phyloP scores from a whole-genome alignment of 805 yeast species.

The Henningerozyma blattae region DNA sequence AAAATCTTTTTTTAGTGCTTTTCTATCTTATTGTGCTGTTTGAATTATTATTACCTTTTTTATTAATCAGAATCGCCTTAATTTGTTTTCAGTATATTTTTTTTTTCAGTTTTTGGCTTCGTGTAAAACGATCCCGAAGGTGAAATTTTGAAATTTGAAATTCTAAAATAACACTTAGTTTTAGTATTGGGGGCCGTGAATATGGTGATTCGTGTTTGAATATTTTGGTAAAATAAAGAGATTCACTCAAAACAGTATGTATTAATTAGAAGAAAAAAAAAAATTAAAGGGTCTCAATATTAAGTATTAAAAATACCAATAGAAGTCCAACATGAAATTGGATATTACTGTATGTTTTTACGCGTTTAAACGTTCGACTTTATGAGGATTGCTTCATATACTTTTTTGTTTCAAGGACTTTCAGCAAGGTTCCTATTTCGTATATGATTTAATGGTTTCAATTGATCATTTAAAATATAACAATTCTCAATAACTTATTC shows the following conservation, averaged over 20 bases:
- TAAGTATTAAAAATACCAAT: neutral
- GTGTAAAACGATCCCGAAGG: no score
- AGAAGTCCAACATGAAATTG: slow-evolving; percentile 13
- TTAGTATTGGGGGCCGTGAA: neutral
- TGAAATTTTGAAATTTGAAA: no score
- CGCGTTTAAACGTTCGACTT: neutral
- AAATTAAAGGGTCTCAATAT: neutral
- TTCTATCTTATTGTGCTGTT: no score
- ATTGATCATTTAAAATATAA: no score
- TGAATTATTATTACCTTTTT: no score
- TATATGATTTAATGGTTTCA: slow-evolving; percentile 7
- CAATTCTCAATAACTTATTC: no score
- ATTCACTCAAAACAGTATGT: neutral
- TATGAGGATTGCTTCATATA: neutral
- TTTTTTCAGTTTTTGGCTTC: no score
- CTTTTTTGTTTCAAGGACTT: slow-evolving; percentile 29
- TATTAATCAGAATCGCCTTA: no score
- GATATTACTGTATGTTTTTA: slow-evolving; percentile 19
- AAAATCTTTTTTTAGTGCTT: no score
- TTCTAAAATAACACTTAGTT: neutral
- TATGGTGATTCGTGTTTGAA: neutral
- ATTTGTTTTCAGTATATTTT: no score
- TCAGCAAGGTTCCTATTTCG: slow-evolving; percentile 11
- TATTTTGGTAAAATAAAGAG: neutral
- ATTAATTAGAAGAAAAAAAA: neutral